Base-by-base conservation (phyloP, 768 basidiomycete species). In the Cubamyces lactineus region DNA sequence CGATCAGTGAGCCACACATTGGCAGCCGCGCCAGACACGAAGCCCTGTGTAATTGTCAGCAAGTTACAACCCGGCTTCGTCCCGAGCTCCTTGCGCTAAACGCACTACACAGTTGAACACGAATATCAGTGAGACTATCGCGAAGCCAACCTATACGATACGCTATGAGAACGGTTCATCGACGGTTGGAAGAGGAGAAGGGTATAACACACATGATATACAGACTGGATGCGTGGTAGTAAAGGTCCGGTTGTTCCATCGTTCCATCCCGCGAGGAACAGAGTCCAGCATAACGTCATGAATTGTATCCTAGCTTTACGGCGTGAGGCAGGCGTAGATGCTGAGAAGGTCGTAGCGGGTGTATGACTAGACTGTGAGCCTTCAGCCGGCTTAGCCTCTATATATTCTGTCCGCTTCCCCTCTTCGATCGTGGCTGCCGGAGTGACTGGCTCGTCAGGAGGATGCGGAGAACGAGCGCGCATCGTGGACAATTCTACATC, bases 231-330 rank as follows among this genome's bases (percentile, higher is more conserved):
- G 7, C 84, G 79, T 0, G 89, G 91, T 8, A 94, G 73, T 17
- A 94, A 73, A 1, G 92, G 90, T 4, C 92, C 92, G 15, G 83
- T 83, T 0, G 86, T 81, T 11, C 85, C 87, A 71, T 92, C 91
- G 66, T 88, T 91, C 89, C 90, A 93, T n/a, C 92, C 92, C 17
- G 80, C 79, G 5, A 90, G 73, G 62, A 87, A 86, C 51, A 87
- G 52, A 12, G 78, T 74, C 75, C 78, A 84, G 63, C 85, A 87
- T 34, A 86, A 73, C 1, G 86, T 72, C n/a, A 72, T 65, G 42
- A 50, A 58, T 24, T 50, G 48, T 8, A 50, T 17, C 34, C 26
- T 39, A 2, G 54, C 54, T 19, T 34, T 17, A 3, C 54, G 54
- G 11, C 45, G 54, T 15, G 30, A 46, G 2, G 54, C 55, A 49